phyloP scores from a whole-genome alignment of 2,329 filamentous ascomycete genomes.

The Thelonectria discophora region DNA sequence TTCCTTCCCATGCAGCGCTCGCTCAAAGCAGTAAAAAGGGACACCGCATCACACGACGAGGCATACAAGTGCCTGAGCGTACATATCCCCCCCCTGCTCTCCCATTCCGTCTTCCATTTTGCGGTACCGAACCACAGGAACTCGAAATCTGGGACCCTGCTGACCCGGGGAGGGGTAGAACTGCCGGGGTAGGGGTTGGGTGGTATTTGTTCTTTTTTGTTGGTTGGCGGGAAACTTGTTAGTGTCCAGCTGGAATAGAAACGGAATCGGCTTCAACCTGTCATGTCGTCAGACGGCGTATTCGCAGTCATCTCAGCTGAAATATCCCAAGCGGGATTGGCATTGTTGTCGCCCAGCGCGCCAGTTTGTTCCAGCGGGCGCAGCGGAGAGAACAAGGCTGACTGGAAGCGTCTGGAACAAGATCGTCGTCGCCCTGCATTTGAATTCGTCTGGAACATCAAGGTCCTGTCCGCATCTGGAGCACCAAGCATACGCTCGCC shows the following conservation, averaged over 20 bases:
- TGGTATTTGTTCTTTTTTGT: too few relatives aligned
- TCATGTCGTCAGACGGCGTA: too few relatives aligned
- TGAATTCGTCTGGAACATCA: too few relatives aligned
- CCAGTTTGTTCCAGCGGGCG: neutral
- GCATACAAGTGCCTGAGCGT: constrained; percentile 9
- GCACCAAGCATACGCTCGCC: too few relatives aligned
- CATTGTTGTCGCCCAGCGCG: neutral
- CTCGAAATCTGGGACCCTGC: constrained; percentile 19
- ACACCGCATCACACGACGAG: neutral
- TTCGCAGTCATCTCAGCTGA: neutral
- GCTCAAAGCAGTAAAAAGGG: constrained; percentile 4
- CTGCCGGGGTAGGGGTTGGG: constrained; percentile 8
- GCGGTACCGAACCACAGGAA: constrained; percentile 34
- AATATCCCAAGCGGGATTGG: neutral
- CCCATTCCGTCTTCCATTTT: neutral
- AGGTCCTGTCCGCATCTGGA: too few relatives aligned
- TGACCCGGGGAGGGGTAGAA: constrained; percentile 19
- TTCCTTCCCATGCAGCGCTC: constrained; percentile 11
- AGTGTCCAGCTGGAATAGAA: too few relatives aligned
- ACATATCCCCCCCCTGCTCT: constrained; percentile 1
- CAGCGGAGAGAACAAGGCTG: neutral
- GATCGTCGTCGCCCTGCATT: too few relatives aligned
- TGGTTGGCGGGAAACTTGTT: constrained; percentile 6
- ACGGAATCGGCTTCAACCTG: too few relatives aligned
- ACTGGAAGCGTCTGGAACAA: neutral